A percentile compares a stretch with the other conserved stretches of the same genome.
Evolutionary conservation across 257 asterid genomes (phyloP).

Genomic region (Plectranthus barbatus): DNA sequence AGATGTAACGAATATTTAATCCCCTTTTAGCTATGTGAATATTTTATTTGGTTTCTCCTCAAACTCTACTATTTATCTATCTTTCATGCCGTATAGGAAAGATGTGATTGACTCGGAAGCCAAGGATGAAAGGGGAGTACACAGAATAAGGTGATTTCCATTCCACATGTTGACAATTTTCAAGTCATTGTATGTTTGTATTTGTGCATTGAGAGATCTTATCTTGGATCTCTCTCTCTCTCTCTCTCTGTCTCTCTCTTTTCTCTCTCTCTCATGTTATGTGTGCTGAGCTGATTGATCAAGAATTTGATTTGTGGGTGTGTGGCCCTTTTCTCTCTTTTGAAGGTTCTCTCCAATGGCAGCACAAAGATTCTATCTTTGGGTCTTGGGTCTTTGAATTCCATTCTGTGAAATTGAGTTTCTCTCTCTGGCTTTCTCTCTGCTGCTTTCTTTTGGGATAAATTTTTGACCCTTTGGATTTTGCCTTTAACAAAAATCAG

Average conservation of each 20-base stretch:
- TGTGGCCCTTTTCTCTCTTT: background rate
- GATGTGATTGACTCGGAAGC: slow-evolving; percentile 35
- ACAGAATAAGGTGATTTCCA: slow-evolving; percentile 34
- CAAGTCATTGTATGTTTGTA: slow-evolving; percentile 45
- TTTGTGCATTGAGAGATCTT: slow-evolving; percentile 26
- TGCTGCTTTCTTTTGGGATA: background rate
- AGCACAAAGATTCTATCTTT: slow-evolving; percentile 22
- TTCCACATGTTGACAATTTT: slow-evolving; percentile 43
- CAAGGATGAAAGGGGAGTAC: slow-evolving; percentile 18
- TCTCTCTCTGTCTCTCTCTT: slow-evolving; percentile 23
- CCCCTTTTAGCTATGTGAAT: background rate
- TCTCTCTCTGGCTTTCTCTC: slow-evolving; percentile 10
- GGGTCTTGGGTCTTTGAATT: slow-evolving; percentile 24
- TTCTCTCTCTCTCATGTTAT: slow-evolving; percentile 7
- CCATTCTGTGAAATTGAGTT: slow-evolving; percentile 11
- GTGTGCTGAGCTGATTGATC: slow-evolving; percentile 22
- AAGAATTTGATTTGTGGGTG: slow-evolving; percentile 13
- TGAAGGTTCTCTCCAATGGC: slow-evolving; percentile 31
- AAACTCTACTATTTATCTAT: slow-evolving; percentile 30
- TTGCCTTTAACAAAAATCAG: slow-evolving; percentile 11
- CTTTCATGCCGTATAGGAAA: slow-evolving; percentile 31
- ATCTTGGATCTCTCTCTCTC: slow-evolving; percentile 32
- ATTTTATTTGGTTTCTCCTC: background rate
- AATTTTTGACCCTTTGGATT: slow-evolving; percentile 3
- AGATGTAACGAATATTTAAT: slow-evolving; percentile 14